Evolutionary conservation across 2,329 filamentous ascomycete genomes (phyloP).

Genomic region (Alternaria gansuensis): DNA sequence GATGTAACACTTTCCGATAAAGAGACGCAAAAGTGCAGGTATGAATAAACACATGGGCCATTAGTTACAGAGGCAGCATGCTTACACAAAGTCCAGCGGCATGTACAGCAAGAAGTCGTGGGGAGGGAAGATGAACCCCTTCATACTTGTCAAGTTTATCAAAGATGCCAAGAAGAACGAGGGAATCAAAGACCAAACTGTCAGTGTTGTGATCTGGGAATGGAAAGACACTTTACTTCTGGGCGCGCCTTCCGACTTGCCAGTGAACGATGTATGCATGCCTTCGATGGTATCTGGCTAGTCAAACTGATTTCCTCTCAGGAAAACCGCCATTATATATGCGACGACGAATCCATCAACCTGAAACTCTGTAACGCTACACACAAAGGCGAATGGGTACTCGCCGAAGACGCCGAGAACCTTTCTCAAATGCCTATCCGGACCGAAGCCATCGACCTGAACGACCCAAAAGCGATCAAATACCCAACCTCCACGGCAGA

Average conservation of each 20-base stretch:
- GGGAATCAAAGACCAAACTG: conserved; percentile 73
- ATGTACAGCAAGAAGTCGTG: conserved; percentile 93
- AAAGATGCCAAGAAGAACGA: conserved; percentile 61
- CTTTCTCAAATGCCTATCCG: conserved; percentile 75
- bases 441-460: conserved; percentile 83
- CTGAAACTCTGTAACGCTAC: conserved; percentile 75
- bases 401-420: conserved; percentile 77
- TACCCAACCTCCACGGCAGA: conserved; percentile 72
- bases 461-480: conserved; percentile 75
- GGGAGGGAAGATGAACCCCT: conserved; percentile 88
- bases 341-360: conserved; percentile 74
- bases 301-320: conserved; percentile 31
- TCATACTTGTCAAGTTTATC: conserved; percentile 84
- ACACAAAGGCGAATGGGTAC: conserved; percentile 85
- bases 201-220: conserved; percentile 91
- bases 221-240: conserved; percentile 86
- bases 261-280: conserved; percentile 40
- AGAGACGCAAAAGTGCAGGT: conserved; percentile 29
- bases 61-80: not conserved
- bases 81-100: conserved; percentile 50
- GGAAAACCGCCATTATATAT: conserved; percentile 72
- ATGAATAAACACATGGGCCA: not conserved
- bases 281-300: not conserved
- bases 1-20: conserved; percentile 42
- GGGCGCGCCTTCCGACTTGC: conserved; percentile 64